Conservation (phyloP, 805 yeast genomes). For the Myxozyma vanderwaltii region DNA sequence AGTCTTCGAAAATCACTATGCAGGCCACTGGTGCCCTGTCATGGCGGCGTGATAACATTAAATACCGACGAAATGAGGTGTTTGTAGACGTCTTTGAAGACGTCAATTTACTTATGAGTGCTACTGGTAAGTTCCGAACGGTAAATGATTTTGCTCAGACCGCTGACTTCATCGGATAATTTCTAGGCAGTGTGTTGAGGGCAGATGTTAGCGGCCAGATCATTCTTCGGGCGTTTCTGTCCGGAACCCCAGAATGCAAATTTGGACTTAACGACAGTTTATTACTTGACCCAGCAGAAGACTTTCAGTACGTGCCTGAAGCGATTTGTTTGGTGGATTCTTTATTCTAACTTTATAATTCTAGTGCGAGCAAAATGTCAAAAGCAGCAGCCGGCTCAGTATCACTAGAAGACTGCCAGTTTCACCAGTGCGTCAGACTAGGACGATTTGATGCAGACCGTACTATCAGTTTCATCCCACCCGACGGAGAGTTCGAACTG, state of each 20-base stretch:
- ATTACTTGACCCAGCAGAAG: conserved; percentile 38
- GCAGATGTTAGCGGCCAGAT: conserved; percentile 78
- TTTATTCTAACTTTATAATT: background rate
- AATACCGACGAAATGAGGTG: conserved; percentile 80
- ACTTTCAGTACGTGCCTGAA: conserved; percentile 19
- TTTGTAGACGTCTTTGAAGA: conserved; percentile 75
- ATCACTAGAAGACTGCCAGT: conserved; percentile 70
- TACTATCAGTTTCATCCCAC: conserved; percentile 73
- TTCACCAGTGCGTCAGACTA: conserved; percentile 78
- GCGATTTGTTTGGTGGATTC: background rate
- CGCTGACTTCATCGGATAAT: background rate
- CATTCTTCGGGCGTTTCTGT: conserved; percentile 65
- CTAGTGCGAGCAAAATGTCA: conserved; percentile 32
- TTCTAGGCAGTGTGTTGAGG: conserved; percentile 53
- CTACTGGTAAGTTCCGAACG: conserved; percentile 52
- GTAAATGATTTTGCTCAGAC: background rate
- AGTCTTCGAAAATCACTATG: conserved; percentile 39
- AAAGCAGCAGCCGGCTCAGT: conserved; percentile 54
- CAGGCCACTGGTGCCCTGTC: conserved; percentile 52
- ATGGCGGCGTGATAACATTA: conserved; percentile 73
- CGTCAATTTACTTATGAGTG: conserved; percentile 67
- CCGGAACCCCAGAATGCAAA: conserved; percentile 82
- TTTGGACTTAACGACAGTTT: conserved; percentile 70
- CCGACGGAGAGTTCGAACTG: conserved; percentile 77
- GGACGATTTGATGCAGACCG: conserved; percentile 65